phyloP scores from a whole-genome alignment of 2,329 filamentous ascomycete genomes.

The Monilinia polystroma region DNA sequence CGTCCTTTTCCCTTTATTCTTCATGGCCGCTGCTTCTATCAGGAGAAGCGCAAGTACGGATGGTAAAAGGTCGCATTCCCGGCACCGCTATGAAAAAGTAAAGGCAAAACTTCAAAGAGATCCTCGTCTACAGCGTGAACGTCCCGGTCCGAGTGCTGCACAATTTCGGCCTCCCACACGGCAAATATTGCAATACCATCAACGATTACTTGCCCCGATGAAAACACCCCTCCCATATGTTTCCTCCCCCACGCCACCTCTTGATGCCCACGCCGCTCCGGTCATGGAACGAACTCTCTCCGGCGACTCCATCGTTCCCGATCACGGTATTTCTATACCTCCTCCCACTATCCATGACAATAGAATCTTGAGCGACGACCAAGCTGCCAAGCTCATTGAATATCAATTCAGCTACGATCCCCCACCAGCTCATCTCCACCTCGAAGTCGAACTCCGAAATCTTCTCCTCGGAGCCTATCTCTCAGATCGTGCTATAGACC shows the following conservation, averaged over 20 bases:
- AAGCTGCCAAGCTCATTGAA: constrained; percentile 34
- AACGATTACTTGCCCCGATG: neutral
- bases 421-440: constrained; percentile 25
- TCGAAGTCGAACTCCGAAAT: constrained; percentile 23
- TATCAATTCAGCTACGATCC: constrained; percentile 27
- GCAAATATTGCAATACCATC: constrained; percentile 13
- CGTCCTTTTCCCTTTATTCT: constrained; percentile 16
- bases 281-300: constrained; percentile 38
- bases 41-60: constrained; percentile 21
- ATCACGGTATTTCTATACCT: constrained; percentile 27
- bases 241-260: constrained; percentile 1
- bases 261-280: constrained; percentile 1
- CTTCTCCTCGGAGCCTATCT: constrained; percentile 11
- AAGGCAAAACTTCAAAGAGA: constrained; percentile 12
- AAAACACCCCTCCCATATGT: constrained; percentile 2
- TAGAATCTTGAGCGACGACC: constrained; percentile 29
- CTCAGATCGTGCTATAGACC: constrained; percentile 34
- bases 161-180: constrained; percentile 12
- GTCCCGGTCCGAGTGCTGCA: neutral
- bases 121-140: constrained; percentile 8
- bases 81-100: constrained; percentile 19
- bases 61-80: constrained; percentile 18
- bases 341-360: constrained; percentile 19
- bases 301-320: constrained; percentile 39
- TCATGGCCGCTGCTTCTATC: constrained; percentile 20